Base-by-base conservation (phyloP, 106 monocot genomes). In the Dactylorhiza incarnata region DNA sequence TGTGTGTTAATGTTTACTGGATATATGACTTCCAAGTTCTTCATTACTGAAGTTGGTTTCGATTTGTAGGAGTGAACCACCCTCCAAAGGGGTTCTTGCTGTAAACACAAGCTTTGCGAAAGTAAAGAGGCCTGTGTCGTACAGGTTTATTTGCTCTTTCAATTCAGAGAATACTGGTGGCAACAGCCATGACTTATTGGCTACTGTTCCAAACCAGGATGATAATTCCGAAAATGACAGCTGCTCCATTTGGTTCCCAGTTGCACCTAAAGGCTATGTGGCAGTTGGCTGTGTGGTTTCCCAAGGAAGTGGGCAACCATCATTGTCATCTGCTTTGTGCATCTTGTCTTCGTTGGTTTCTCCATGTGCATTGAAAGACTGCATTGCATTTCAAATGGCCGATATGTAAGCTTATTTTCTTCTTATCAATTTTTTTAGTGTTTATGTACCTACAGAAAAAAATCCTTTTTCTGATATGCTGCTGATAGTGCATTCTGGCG, bases 181-280 rank as follows among this genome's bases (percentile, higher is more conserved):
- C 23, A 53, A 49, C 74, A 63, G 67, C n/a, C 16, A 71, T 47
- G 76, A 48, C 37, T 76, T 65, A 73, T 45, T 62, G 43, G 73
- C 71, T 71, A 75, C 24, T 10, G 16, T 68, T 73, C 14, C 78
- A 58, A 67, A 77, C 49, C 45, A 49, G 74, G 80, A 78, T 63
- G 56, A 68, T 71, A 51, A 7, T 24, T 45, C 1, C 26, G 9
- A 75, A 73, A 46, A 71, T 16, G 15, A 23, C 15, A 71, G 71
- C 44, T 90, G 84, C 77, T 99, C 94, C 26, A 77, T 99, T 85
- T 99, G 99, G 99, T 99, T 94, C 58, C 99, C 99, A 76, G 78
- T 92, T 52, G 99, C 99, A 72, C 91, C 99, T 59, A 76, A 79
- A 65, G 99, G 94, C 25, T 99, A 92, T 85, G 88, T 99, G 74